Base-by-base conservation (phyloP, 345 rosid species). In the Citrus cavaleriei region DNA sequence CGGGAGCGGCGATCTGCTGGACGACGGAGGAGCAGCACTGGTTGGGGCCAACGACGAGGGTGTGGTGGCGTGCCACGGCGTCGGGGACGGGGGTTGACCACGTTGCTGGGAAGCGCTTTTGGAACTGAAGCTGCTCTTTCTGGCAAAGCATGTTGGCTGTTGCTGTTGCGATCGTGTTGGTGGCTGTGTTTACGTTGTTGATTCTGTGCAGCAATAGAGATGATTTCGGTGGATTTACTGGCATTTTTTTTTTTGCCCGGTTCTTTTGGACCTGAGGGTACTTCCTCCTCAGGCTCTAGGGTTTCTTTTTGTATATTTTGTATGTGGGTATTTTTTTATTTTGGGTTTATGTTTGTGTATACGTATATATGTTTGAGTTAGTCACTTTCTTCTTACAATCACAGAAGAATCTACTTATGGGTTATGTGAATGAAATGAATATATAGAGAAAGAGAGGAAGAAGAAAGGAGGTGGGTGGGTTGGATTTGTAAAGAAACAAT, bases 11-110 rank as follows among this genome's bases (percentile, higher is more conserved):
- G 77, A 89, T 85, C 77, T 76, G 87, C 81, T 88, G 88, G 71
- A 89, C 85, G 59, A 82, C 82, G 68, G 85, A 86, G 30, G 93
- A 88, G 83, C 83, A 84, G 83, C 88, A 88, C 91, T 89, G 93
- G 84, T 82, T 68, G 35, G 88, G 85, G 2, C 84, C 84, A n/a
- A 85, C 83, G 2, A 30, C 30, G 74, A 84, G 85, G n/a, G 84
- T 46, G 79, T 89, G 93, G 86, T 81, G 55, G 42, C 82, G 75
- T 22, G 86, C 72, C 59, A 88, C 85, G 68, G 77, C 46, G 13
- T 89, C 90, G 0, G 90, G 92, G 2, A 87, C 75, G 5, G 79
- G 68, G 18, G 40, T 65, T 37, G 80, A 72, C 77, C 82, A 64
- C 0, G 87, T 13, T 14, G 76, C 24, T 32, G 87, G 82, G 10